Percentiles rank a stretch among this genome's conserved stretches.
These are phyloP conservation scores for Rhododendron simsii DNA, from an alignment of 148 eudicot species.

Conservation along the genomic window DNA sequence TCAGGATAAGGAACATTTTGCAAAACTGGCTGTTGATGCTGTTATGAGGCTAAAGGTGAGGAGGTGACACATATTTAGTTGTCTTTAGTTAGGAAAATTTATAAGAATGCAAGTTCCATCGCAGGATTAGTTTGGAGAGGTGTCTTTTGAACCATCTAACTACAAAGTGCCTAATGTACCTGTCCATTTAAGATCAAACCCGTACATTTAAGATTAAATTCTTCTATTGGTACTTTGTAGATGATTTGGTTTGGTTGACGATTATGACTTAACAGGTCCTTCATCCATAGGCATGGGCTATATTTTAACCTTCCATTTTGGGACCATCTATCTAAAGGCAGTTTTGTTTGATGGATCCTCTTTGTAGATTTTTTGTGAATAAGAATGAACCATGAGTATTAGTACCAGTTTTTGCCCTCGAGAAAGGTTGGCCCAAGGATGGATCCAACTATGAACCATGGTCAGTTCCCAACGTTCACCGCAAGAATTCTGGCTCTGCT, in stretches of 20 bases:
- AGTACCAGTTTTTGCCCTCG: neutral
- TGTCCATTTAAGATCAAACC: neutral
- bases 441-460: conserved; percentile 1
- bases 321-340: neutral
- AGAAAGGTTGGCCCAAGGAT: neutral
- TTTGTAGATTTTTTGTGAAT: neutral
- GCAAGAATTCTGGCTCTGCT: neutral
- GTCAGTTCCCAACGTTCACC: neutral
- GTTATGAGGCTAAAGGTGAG: conserved; percentile 93
- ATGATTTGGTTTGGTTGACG: neutral
- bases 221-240: neutral
- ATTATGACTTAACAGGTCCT: neutral
- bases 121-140: neutral
- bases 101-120: neutral
- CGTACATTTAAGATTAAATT: too few relatives aligned
- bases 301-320: neutral
- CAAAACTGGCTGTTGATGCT: conserved; percentile 90
- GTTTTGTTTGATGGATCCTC: neutral
- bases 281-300: neutral
- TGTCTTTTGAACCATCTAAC: neutral
- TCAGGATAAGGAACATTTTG: conserved; percentile 97
- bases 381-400: neutral
- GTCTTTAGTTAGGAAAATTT: neutral
- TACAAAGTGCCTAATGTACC: neutral
- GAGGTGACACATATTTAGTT: neutral